Evolutionary conservation across 2,329 filamentous ascomycete genomes (phyloP).

Genomic region (Neonectria ditissima): DNA sequence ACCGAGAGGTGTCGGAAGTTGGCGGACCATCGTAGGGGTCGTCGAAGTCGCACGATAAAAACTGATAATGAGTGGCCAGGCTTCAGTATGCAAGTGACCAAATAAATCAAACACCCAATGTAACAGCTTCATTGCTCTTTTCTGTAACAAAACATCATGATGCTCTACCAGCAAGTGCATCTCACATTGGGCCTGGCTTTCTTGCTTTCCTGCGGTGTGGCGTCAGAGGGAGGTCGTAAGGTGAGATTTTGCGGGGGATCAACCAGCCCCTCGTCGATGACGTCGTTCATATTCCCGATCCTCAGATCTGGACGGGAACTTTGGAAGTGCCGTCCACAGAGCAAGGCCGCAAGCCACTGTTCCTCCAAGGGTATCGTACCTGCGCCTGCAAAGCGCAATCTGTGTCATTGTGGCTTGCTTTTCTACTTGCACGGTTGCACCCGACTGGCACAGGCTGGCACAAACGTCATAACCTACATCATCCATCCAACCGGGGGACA

Average conservation of each 20-base stretch:
- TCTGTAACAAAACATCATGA: not conserved
- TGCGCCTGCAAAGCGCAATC: not conserved
- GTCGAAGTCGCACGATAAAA: not conserved
- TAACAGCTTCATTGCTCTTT: not conserved
- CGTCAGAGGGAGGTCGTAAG: not conserved
- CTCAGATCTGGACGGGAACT: not conserved
- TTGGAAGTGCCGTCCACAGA: not conserved
- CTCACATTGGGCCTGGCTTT: not conserved
- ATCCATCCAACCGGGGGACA: slow-evolving; percentile 1
- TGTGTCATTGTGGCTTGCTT: not conserved
- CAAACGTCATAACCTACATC: slow-evolving; percentile 10
- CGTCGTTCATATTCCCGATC: slow-evolving; percentile 3
- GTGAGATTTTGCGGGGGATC: not conserved
- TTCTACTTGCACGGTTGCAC: too few relatives aligned
- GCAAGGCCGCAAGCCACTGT: not conserved
- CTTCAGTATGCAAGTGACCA: too few relatives aligned
- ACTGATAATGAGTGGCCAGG: too few relatives aligned
- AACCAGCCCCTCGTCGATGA: slow-evolving; percentile 4
- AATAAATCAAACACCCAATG: not conserved
- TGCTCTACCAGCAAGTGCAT: not conserved
- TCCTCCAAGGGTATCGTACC: not conserved
- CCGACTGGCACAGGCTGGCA: not conserved
- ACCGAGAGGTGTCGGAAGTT: not conserved
- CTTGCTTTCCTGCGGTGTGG: not conserved
- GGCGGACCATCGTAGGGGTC: not conserved